Conservation (phyloP, 495 filamentous ascomycete genomes). For the Penicillium alfredii region DNA sequence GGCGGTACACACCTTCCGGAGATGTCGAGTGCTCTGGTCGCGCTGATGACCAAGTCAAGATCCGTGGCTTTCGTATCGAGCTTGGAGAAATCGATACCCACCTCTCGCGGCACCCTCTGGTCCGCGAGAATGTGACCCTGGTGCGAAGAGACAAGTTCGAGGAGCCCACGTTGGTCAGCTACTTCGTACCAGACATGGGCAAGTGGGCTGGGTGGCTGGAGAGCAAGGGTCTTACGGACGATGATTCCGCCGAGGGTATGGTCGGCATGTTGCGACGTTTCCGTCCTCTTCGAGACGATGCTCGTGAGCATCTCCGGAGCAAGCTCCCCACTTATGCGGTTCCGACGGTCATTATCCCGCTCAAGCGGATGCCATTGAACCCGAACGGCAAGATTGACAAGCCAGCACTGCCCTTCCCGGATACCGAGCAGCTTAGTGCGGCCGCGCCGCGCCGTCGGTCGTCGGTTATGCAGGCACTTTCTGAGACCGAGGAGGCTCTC, state of each 20-base stretch:
- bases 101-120: constrained; percentile 67
- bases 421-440: constrained; percentile 53
- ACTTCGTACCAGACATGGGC: constrained; percentile 76
- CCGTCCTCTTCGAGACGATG: constrained; percentile 62
- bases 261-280: constrained; percentile 59
- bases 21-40: constrained; percentile 71
- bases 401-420: constrained; percentile 85
- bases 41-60: constrained; percentile 89
- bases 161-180: constrained; percentile 83
- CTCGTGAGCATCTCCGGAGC: constrained; percentile 66
- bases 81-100: constrained; percentile 90
- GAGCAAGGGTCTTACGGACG: constrained; percentile 46
- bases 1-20: constrained; percentile 66
- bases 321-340: constrained; percentile 79
- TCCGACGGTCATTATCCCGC: constrained; percentile 71
- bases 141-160: constrained; percentile 84
- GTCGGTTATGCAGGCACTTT: constrained; percentile 36
- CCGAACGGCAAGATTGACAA: constrained; percentile 95
- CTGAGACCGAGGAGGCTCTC: constrained; percentile 61
- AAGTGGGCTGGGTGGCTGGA: constrained; percentile 66
- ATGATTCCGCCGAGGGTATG: constrained; percentile 46
- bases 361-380: constrained; percentile 79
- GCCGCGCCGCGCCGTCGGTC: constrained; percentile 34
- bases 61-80: constrained; percentile 92
- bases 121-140: constrained; percentile 83